These are phyloP conservation scores for Rhodamnia rubescens DNA, from an alignment of 345 rosid genomes.

Conservation along the genomic window DNA sequence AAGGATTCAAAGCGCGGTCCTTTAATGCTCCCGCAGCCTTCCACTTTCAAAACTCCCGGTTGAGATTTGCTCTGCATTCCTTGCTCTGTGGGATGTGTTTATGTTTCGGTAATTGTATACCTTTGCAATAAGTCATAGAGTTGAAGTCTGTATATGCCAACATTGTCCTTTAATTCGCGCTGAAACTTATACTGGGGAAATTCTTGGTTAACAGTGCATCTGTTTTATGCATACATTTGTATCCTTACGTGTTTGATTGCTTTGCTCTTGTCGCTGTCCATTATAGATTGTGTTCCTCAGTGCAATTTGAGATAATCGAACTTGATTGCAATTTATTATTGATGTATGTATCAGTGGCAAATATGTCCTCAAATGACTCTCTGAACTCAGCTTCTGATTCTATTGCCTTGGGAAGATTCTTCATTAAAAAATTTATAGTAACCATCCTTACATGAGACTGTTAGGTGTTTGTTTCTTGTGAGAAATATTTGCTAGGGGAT, in stretches of 20 bases:
- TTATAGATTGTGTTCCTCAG: neutral
- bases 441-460: neutral
- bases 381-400: neutral
- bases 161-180: neutral
- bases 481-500: neutral
- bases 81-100: neutral
- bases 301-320: neutral
- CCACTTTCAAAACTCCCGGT: slow-evolving; percentile 56
- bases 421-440: neutral
- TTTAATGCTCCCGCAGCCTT: slow-evolving; percentile 66
- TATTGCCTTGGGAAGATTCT: neutral
- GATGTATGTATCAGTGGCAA: neutral
- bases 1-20: slow-evolving; percentile 64
- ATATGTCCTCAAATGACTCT: neutral
- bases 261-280: neutral
- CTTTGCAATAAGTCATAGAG: neutral
- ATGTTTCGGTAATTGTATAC: neutral
- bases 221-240: neutral
- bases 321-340: neutral
- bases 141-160: neutral
- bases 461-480: neutral
- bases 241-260: neutral
- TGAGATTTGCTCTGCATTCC: neutral
- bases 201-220: neutral
- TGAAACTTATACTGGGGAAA: neutral